Conservation (phyloP, 805 yeast genomes). For the Brettanomyces sp. region DNA sequence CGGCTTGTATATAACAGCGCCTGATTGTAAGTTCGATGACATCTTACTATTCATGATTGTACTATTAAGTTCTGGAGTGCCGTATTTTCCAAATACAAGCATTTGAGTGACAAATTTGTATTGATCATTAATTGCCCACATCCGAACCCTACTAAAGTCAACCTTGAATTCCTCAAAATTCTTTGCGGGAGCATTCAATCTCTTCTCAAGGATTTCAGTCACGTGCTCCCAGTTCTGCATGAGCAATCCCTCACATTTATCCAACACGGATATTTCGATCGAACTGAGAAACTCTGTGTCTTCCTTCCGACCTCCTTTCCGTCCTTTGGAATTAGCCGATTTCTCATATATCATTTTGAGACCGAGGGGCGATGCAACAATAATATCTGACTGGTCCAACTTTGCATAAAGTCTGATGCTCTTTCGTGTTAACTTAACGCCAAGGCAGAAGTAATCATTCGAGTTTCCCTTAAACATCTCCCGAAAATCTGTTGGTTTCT, state of each 20-base stretch:
- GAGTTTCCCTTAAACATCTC: conserved; percentile 79
- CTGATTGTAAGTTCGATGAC: conserved; percentile 40
- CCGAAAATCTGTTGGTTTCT: conserved; percentile 78
- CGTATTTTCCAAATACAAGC: conserved; percentile 61
- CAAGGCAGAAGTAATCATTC: conserved; percentile 84
- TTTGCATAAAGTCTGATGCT: conserved; percentile 76
- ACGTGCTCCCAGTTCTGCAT: conserved; percentile 94
- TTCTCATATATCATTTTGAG: conserved; percentile 66
- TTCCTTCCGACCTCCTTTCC: conserved; percentile 27
- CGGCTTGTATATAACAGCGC: conserved; percentile 50
- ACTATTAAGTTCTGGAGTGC: conserved; percentile 75
- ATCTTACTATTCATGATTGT: conserved; percentile 35
- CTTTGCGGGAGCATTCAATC: conserved; percentile 69
- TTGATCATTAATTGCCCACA: conserved; percentile 87
- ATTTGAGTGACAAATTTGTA: conserved; percentile 68
- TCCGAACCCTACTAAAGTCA: conserved; percentile 84
- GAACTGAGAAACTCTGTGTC: conserved; percentile 77
- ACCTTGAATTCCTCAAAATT: conserved; percentile 52
- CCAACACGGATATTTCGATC: conserved; percentile 72
- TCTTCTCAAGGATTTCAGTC: conserved; percentile 49
- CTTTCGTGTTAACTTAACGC: conserved; percentile 85
- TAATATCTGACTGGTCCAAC: conserved; percentile 76
- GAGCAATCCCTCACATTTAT: conserved; percentile 75
- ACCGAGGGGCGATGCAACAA: conserved; percentile 89
- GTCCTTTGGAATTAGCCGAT: not conserved